Percentiles rank a stretch among this genome's conserved stretches.
phyloP scores from a whole-genome alignment of 768 basidiomycete genomes.

The Cystofilobasidium bisporidii region DNA sequence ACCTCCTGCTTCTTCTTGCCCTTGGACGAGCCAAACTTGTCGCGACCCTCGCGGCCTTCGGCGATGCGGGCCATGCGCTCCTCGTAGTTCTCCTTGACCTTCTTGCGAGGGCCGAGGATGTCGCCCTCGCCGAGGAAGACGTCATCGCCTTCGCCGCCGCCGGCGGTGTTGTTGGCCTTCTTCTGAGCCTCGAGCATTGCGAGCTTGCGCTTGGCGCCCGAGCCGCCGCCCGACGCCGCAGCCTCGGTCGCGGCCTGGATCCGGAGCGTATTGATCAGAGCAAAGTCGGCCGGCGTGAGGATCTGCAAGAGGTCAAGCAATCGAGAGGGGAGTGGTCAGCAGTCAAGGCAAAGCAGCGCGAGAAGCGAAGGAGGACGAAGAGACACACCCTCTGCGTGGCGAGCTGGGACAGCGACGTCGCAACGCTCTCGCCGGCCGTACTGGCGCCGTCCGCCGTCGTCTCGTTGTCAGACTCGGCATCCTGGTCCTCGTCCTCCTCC shows the following conservation, averaged over 20 bases:
- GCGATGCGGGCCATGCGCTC: slow-evolving; percentile 85
- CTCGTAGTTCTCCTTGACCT: slow-evolving; percentile 83
- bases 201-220: slow-evolving; percentile 77
- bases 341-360: not conserved
- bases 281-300: slow-evolving; percentile 93
- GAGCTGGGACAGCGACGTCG: slow-evolving; percentile 15
- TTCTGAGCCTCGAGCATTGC: slow-evolving; percentile 65
- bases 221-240: slow-evolving; percentile 59
- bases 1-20: slow-evolving; percentile 81
- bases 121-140: slow-evolving; percentile 77
- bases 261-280: slow-evolving; percentile 75
- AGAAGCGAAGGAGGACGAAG: not conserved
- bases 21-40: slow-evolving; percentile 80
- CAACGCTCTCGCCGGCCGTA: slow-evolving; percentile 6
- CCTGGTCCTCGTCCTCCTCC: not conserved
- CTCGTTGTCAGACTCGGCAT: not conserved
- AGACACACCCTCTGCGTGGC: slow-evolving; percentile 24
- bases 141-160: slow-evolving; percentile 45
- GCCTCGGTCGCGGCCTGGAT: slow-evolving; percentile 64
- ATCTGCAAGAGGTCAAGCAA: slow-evolving; percentile 49
- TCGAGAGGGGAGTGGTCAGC: not conserved
- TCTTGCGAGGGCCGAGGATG: slow-evolving; percentile 88
- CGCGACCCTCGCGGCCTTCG: slow-evolving; percentile 86
- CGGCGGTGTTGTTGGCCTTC: slow-evolving; percentile 43
- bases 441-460: slow-evolving; percentile 9